Evolutionary conservation across 768 basidiomycete genomes (phyloP), one percentile per base, ranked within the genome.

Genomic region (Termitomyces sp.): DNA sequence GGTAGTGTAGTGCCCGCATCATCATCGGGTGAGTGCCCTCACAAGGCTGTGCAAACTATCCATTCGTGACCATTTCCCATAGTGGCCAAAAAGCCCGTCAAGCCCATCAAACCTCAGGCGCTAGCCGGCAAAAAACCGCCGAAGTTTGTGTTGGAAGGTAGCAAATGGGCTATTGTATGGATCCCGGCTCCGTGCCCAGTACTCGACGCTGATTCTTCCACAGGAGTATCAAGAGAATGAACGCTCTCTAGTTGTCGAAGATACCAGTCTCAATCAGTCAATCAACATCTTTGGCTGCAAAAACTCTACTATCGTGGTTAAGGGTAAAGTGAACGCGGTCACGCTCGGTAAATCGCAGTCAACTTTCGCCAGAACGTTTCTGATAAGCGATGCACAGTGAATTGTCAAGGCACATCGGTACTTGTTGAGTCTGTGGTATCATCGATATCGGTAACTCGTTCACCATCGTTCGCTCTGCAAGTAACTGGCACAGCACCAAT

Each of bases 191-290:
- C 28, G 39, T 24, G 44, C 4, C 24, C 15, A 22, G 16, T 20
- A 16, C 26, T 41, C 5, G 15, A 24, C 15, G 46, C 51, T 57
- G 28, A 62, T 48, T 33, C 24, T 31, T 31, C 13, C 28, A 33
- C 39, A 98, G 96, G 96, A 99, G 77, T 87, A 93, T 68, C 87
- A 92, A 72, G 97, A 99, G 70, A 87, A 87, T 64, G 89, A 94
- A 62, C 70, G 77, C 5, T 71, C 74, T 15, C 74, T 99, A 54
- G 80, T 84, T 2, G 81, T 99, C 18, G 87, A 91, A 7, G 76
- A 94, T 16, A 85, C 79, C 16, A 87, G 88, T 68, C 75, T 94
- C 55, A 88, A 75, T 65, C 95, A 99, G 56, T 83, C 84, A 4
- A 84, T 99, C 57, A 95, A 93, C 70, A 75, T 98, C 48, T 98